Evolutionary conservation across 768 basidiomycete genomes (phyloP), one percentile per base, ranked within the genome.

Genomic region (Hygrophorus pudorinus): DNA sequence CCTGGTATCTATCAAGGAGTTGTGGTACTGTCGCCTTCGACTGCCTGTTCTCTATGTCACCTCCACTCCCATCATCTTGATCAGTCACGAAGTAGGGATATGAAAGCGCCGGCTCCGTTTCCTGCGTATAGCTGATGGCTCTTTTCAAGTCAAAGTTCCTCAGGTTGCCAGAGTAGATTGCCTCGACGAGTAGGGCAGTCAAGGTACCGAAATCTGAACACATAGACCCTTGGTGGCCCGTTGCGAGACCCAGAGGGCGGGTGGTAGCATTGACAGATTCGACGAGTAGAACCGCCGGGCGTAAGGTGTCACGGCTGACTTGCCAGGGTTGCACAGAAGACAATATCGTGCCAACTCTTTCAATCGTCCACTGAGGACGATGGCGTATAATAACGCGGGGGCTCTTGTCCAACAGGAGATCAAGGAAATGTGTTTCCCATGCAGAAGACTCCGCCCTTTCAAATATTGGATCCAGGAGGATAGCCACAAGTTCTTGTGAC

Each of bases 31-130:
- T 52, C 30, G 51, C 38, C 41, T 52, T 52, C 7, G 48, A 31
- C 21, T 39, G 39, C 29, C 51, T 28, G 37, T 50, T 44, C 44
- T 52, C 51, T 27, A 52, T 52, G 46, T 52, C 51, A 21, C 48
- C 51, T 38, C 51, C 51, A 38, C 46, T 52, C 7, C 41, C 35
- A 14, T 50, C 48, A 37, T 47, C 46, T 40, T 40, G 38, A 29
- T 40, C 45, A 38, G 44, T 44, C 14, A 46, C 42, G 38, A 52
- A 52, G 24, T 47, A 52, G 16, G 49, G 49, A 48, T 50, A 47
- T 27, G 35, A 41, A 38, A 27, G 39, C 29, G 34, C 38, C 38
- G 43, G 41, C 30, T 27, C 35, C 30, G 38, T 17, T 27, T 27
- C 30, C 2, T 10, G 16, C 21, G 43, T 27, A 32, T 38, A 45